Base-by-base conservation (phyloP, 306 rosid species). In the Calophaca sinica region DNA sequence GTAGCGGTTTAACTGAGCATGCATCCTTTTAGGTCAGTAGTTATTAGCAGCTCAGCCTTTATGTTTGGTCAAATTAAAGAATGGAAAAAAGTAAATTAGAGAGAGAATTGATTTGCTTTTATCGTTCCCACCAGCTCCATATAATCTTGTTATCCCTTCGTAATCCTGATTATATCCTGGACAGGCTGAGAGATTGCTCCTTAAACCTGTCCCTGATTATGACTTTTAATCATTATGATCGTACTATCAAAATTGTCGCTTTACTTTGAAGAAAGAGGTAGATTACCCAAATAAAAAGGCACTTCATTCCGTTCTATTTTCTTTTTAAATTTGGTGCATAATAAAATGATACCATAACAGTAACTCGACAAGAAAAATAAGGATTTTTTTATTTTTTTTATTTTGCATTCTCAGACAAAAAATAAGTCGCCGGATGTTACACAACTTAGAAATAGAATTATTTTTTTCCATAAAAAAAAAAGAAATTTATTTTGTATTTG, bases 181-280 rank as follows among this genome's bases (percentile, higher is more conserved):
- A 70, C 59, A 75, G 3, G 53, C 0, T 12, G 9, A 49, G 71
- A 72, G 61, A 57, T 82, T 77, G 68, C 74, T 82, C 54, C 86
- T 72, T 77, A 77, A 82, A 77, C 76, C n/a, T 82, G 76, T 82
- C 75, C 72, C 35, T 64, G 74, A 63, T 72, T 58, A 77, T 72
- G 62, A 66, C 79, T 72, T 72, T 77, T 41, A 82, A 82, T 78
- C 72, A 82, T 82, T 66, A 59, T 49, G 44, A 28, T 63, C 9
- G 55, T 75, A 66, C 79, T n/a, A 12, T 51, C 53, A 67, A 77
- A 67, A 32, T 80, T 82, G 31, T 82, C 12, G 67, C 82, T 78
- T 78, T 72, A 78, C 80, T 82, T 68, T 68, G n/a, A 82, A 82
- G 83, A 62, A 78, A 67, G 33, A 29, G 35, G 55, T 26, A 68